Conservation (phyloP, 2,329 filamentous ascomycete genomes). For the Ophiostoma ulmi region DNA sequence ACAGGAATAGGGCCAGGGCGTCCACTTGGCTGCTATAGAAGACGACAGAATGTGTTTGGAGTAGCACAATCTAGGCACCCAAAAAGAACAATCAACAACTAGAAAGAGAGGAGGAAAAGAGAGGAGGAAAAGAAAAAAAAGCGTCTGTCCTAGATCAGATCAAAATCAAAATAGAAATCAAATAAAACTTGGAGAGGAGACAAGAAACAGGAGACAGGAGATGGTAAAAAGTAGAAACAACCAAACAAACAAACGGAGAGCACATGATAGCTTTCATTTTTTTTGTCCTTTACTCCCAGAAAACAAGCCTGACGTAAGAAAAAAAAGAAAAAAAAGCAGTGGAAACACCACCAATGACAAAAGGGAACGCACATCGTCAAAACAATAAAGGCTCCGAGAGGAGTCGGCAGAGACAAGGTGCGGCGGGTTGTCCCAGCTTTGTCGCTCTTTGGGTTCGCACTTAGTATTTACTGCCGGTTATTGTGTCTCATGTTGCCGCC, state of each 20-base stretch:
- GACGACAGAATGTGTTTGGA: background rate
- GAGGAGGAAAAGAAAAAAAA: background rate
- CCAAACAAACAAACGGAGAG: conserved; percentile 11
- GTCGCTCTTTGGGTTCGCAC: background rate
- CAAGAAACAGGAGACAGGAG: background rate
- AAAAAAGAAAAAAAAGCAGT: background rate
- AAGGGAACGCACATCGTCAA: background rate
- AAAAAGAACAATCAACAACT: background rate
- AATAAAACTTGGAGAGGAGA: background rate
- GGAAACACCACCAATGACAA: background rate
- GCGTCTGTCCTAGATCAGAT: background rate
- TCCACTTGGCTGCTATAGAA: conserved; percentile 6
- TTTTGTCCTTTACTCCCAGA: conserved; percentile 17
- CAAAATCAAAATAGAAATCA: conserved; percentile 11
- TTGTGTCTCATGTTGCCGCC: conserved; percentile 34
- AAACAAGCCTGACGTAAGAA: conserved; percentile 4
- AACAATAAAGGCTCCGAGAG: background rate
- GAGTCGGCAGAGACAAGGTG: background rate
- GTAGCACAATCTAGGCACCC: background rate
- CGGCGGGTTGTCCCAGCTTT: background rate
- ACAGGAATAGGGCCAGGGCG: conserved; percentile 5
- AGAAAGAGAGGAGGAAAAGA: background rate
- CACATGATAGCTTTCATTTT: conserved; percentile 16
- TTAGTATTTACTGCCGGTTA: conserved; percentile 52
- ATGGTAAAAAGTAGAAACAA: background rate